Evolutionary conservation across 176 grass and related monocot species (phyloP).

Genomic region (Oryza coarctata): DNA sequence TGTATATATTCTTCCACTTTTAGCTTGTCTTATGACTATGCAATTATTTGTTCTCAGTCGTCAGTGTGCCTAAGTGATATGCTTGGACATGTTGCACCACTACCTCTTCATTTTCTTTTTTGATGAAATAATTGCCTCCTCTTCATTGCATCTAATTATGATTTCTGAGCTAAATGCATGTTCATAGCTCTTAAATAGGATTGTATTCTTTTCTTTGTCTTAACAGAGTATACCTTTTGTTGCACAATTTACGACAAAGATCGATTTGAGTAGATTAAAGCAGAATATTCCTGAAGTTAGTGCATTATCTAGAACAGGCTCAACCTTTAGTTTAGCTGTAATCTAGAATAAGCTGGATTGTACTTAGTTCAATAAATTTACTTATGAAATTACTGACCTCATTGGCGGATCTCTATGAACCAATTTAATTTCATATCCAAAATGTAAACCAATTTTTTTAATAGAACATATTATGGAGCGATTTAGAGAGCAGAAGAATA

Average conservation of each 20-base stretch:
- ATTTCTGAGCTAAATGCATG: background rate
- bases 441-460: too few relatives aligned
- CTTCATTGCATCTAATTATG: background rate
- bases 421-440: too few relatives aligned
- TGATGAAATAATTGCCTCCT: too few relatives aligned
- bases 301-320: conserved; percentile 6
- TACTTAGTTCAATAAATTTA: background rate
- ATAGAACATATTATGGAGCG: too few relatives aligned
- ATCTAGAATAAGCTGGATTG: conserved; percentile 1
- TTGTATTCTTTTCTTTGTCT: background rate
- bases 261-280: background rate
- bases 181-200: background rate
- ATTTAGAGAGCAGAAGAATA: too few relatives aligned
- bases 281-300: background rate
- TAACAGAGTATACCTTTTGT: background rate
- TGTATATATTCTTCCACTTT: background rate
- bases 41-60: conserved; percentile 1
- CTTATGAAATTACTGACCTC: background rate
- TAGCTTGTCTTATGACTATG: background rate
- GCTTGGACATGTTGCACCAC: conserved; percentile 5
- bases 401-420: too few relatives aligned
- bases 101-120: too few relatives aligned
- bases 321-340: conserved; percentile 11
- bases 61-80: conserved; percentile 17
- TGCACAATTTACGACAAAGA: background rate